Evolutionary conservation across 345 rosid genomes (phyloP).

Genomic region (Eutrema japonicum): DNA sequence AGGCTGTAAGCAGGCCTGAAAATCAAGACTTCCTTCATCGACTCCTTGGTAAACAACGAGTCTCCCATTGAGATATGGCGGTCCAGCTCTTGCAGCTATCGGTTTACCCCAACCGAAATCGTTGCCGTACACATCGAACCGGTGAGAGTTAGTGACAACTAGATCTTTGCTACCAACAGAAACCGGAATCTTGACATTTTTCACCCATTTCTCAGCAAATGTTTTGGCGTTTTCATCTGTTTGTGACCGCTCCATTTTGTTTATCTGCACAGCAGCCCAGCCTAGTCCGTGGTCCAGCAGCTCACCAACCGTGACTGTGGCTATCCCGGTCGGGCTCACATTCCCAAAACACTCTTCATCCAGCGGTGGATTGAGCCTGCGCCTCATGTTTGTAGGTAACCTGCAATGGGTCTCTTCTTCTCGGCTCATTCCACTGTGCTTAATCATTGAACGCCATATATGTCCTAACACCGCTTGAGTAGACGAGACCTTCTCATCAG

Average conservation of each 20-base stretch:
- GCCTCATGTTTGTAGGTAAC: slow-evolving; percentile 44
- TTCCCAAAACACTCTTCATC: slow-evolving; percentile 43
- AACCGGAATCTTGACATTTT: slow-evolving; percentile 31
- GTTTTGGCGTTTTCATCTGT: slow-evolving; percentile 33
- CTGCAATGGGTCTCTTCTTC: slow-evolving; percentile 41
- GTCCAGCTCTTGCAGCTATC: slow-evolving; percentile 45
- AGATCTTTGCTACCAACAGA: slow-evolving; percentile 29
- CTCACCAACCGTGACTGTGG: slow-evolving; percentile 35
- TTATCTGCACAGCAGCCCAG: slow-evolving; percentile 36
- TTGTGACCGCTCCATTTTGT: slow-evolving; percentile 35
- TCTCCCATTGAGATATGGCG: slow-evolving; percentile 46
- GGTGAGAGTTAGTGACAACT: slow-evolving; percentile 42
- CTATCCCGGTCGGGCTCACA: slow-evolving; percentile 36
- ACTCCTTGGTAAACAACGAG: slow-evolving; percentile 45
- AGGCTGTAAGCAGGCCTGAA: slow-evolving; percentile 41
- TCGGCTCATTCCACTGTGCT: slow-evolving; percentile 28
- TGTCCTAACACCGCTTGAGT: slow-evolving; percentile 43
- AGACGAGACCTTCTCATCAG: slow-evolving; percentile 41
- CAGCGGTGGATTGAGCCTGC: slow-evolving; percentile 28
- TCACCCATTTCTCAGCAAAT: slow-evolving; percentile 41
- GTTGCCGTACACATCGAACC: slow-evolving; percentile 45
- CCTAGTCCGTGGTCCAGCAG: slow-evolving; percentile 38
- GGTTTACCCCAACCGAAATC: slow-evolving; percentile 61
- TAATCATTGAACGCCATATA: slow-evolving; percentile 40
- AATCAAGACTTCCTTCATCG: slow-evolving; percentile 50